A percentile compares a stretch with the other conserved stretches of the same genome.
These are phyloP conservation scores for Patellaria atrata DNA, from an alignment of 495 filamentous ascomycete species.

Conservation along the genomic window DNA sequence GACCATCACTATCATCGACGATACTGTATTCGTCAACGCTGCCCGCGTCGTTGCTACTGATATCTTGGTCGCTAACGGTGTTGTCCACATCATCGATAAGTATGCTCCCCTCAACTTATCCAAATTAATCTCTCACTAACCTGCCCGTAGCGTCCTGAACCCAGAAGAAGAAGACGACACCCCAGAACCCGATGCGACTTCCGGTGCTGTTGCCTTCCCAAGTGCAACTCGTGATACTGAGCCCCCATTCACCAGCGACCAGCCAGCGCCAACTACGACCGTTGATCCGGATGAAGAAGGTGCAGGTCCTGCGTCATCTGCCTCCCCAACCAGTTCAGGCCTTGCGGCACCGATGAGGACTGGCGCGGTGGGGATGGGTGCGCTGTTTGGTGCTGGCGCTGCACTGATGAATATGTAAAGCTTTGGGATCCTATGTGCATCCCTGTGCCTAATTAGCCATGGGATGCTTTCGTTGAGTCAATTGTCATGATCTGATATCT, in stretches of 20 bases:
- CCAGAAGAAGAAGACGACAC: constrained; percentile 35
- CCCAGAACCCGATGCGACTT: constrained; percentile 32
- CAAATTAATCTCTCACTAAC: constrained; percentile 1
- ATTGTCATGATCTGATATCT: too few species aligned
- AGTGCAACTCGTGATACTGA: constrained; percentile 30
- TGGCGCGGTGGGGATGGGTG: constrained; percentile 27
- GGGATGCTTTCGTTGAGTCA: too few species aligned
- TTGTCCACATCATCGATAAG: constrained; percentile 52
- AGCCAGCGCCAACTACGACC: constrained; percentile 21
- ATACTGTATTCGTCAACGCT: constrained; percentile 38
- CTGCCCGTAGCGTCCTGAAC: constrained; percentile 40
- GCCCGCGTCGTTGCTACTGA: constrained; percentile 42
- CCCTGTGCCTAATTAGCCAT: too few species aligned
- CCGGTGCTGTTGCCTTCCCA: constrained; percentile 37
- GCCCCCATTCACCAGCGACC: constrained; percentile 24
- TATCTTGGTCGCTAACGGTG: constrained; percentile 50
- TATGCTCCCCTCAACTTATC: constrained; percentile 7
- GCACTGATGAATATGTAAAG: too few species aligned
- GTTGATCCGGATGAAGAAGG: constrained; percentile 7
- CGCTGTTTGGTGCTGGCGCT: constrained; percentile 31
- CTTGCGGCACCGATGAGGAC: constrained; percentile 20
- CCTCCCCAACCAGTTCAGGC: constrained; percentile 4
- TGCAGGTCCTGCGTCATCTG: constrained; percentile 9
- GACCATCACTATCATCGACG: constrained; percentile 36
- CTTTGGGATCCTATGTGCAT: too few species aligned